phyloP scores from a whole-genome alignment of 2,329 filamentous ascomycete species.

The Dactylellina cionopaga region DNA sequence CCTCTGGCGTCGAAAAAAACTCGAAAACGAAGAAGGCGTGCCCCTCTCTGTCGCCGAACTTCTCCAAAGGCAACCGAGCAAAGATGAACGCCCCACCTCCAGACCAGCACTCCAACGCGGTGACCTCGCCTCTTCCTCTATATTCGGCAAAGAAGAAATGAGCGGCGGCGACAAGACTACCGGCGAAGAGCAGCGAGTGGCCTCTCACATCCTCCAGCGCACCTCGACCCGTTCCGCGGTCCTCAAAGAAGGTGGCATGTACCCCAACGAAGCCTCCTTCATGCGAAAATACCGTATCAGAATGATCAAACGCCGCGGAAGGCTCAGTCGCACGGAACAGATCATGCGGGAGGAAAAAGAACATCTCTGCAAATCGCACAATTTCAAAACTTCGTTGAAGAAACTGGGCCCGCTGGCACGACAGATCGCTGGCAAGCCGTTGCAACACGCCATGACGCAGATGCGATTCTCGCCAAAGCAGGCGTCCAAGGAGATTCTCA shows the following conservation, averaged over 20 bases:
- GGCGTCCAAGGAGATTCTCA: constrained; percentile 80
- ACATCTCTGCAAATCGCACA: constrained; percentile 71
- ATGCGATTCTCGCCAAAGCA: constrained; percentile 97
- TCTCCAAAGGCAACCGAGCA: constrained; percentile 54
- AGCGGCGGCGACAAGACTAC: constrained; percentile 61
- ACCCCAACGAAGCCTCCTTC: constrained; percentile 75
- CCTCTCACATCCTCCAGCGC: constrained; percentile 22
- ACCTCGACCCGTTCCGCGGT: constrained; percentile 66
- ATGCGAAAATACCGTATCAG: constrained; percentile 82
- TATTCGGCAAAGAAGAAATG: constrained; percentile 61
- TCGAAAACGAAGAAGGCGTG: constrained; percentile 40
- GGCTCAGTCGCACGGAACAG: constrained; percentile 72
- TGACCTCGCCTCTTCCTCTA: constrained; percentile 64
- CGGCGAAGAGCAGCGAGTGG: constrained; percentile 41
- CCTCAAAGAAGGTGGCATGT: constrained; percentile 30
- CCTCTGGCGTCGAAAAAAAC: constrained; percentile 40
- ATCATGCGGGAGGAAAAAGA: constrained; percentile 66
- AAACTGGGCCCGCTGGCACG: constrained; percentile 86
- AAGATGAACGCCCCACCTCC: constrained; percentile 1
- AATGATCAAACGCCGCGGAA: constrained; percentile 74
- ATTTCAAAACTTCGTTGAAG: constrained; percentile 86
- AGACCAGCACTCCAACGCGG: constrained; percentile 59
- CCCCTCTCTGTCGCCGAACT: constrained; percentile 61
- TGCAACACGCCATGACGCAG: constrained; percentile 91
- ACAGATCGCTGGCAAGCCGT: constrained; percentile 91